Base-by-base conservation (phyloP, 768 basidiomycete species). In the Rhizopogon rudus region DNA sequence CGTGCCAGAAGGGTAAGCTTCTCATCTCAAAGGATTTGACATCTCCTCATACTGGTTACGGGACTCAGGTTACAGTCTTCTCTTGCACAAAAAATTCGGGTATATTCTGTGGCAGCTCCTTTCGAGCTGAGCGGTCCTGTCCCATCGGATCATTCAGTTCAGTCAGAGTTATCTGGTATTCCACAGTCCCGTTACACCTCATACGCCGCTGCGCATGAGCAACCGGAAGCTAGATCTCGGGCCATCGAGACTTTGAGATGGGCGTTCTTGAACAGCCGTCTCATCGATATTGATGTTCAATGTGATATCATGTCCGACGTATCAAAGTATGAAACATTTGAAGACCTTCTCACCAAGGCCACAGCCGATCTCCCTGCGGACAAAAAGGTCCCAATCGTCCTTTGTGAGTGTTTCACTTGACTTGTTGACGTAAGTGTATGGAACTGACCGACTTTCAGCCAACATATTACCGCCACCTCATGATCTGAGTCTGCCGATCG, bases 391-490 rank as follows among this genome's bases (percentile, higher is more conserved):
- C 77, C 84, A 33, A 82, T 91, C 67, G 76, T 91, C 53, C 72
- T 93, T 41, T 84, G 91, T 90, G 65, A 60, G 81, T 71, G 62
- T 55, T 22, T 3, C 22, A 3, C 20, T 39, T 49, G 41, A 41
- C 25, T 28, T 29, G 13, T 20, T 25, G 8, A 16, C 9, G 22
- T 12, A 13, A 28, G 9, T 25, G 14, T 17, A 13, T 10, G 45
- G 66, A 37, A 63, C 41, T 3, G 44, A 42, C 35, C 41, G 4
- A 40, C 16, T 61, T 46, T 44, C 65, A 93, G 91, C 86, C 51
- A 91, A 90, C 66, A 70, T 90, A 41, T 77, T 93, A 9, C 91
- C 90, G 43, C 91, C 91, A 39, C 87, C 91, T 1, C 81, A 88
- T 60, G 83, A 84, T 60, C 75, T 89, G 39, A 72, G 80, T 51